phyloP scores from a whole-genome alignment of 2,329 filamentous ascomycete species.

The Nemania serpens region DNA sequence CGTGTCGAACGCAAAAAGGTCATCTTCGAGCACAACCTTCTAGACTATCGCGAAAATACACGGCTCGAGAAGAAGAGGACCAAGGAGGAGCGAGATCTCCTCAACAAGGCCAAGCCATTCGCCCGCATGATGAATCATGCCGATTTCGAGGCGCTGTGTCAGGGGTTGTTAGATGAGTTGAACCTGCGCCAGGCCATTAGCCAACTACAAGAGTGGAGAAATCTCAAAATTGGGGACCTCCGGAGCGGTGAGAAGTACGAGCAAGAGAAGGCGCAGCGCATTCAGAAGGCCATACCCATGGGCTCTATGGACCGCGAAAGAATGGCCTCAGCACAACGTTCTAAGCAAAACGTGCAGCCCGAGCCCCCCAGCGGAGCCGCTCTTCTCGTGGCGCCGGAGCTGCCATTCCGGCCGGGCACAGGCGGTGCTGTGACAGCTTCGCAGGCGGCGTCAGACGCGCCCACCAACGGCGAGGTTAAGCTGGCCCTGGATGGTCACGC shows the following conservation, averaged over 20 bases:
- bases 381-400: conserved; percentile 76
- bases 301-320: conserved; percentile 83
- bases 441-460: conserved; percentile 35
- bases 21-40: conserved; percentile 90
- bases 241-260: conserved; percentile 91
- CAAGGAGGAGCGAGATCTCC: conserved; percentile 89
- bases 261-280: conserved; percentile 77
- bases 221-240: conserved; percentile 81
- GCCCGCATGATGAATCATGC: conserved; percentile 94
- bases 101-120: conserved; percentile 95
- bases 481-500: conserved; percentile 57
- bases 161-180: conserved; percentile 86
- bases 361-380: conserved; percentile 78
- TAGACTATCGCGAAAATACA: conserved; percentile 92
- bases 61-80: conserved; percentile 91
- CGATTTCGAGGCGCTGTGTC: conserved; percentile 85
- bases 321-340: conserved; percentile 72
- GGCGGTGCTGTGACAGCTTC: conserved; percentile 35
- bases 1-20: conserved; percentile 95
- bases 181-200: conserved; percentile 87
- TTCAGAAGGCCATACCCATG: conserved; percentile 71
- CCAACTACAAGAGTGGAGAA: conserved; percentile 93
- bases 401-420: conserved; percentile 63
- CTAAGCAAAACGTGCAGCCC: conserved; percentile 66
- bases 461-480: conserved; percentile 57